Evolutionary conservation across 768 basidiomycete species (phyloP).

Genomic region (Zangia roseola): DNA sequence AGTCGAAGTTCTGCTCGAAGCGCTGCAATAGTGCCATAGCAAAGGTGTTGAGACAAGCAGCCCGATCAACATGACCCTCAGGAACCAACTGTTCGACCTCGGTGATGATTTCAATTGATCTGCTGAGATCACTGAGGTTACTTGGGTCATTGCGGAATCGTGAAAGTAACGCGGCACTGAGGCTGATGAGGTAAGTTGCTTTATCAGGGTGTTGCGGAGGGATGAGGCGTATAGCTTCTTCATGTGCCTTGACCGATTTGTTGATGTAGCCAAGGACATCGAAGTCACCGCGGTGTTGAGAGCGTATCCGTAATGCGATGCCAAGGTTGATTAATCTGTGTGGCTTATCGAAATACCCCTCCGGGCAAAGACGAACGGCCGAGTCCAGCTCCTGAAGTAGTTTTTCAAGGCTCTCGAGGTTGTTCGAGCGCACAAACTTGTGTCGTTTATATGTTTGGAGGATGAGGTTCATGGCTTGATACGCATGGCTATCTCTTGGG

Average conservation of each 20-base stretch:
- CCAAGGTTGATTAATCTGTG: slow-evolving; percentile 3
- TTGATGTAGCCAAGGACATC: background rate
- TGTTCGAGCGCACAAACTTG: background rate
- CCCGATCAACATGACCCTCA: slow-evolving; percentile 2
- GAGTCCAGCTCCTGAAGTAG: background rate
- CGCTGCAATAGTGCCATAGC: background rate
- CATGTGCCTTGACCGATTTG: background rate
- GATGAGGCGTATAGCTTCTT: background rate
- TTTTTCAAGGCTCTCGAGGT: background rate
- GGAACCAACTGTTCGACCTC: background rate
- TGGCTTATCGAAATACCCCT: background rate
- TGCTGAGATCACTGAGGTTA: no score
- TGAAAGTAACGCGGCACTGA: background rate
- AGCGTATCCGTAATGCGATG: slow-evolving; percentile 1
- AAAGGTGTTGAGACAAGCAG: background rate
- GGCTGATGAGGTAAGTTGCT: background rate
- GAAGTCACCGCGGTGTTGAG: background rate
- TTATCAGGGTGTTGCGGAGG: background rate
- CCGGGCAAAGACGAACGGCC: background rate
- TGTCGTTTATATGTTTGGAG: background rate
- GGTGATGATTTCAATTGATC: background rate
- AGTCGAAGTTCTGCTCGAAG: no score
- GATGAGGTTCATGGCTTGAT: slow-evolving; percentile 1
- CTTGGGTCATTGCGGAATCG: background rate
- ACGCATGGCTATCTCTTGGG: background rate